phyloP scores from a whole-genome alignment of 2,329 filamentous ascomycete species.

The Tolypocladium ophioglossoides region DNA sequence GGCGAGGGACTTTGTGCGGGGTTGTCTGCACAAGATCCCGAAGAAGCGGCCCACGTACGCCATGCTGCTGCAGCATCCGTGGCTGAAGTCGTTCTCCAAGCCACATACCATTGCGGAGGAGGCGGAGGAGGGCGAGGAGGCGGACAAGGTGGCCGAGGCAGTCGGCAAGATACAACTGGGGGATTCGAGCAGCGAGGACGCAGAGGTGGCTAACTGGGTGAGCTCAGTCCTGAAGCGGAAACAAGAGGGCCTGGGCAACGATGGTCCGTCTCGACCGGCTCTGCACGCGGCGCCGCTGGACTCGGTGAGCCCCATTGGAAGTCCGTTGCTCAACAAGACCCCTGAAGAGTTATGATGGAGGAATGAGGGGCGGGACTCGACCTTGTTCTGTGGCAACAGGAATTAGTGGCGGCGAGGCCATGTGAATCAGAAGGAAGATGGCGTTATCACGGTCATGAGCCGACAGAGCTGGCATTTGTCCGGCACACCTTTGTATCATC shows the following conservation, averaged over 20 bases:
- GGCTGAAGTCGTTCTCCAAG: constrained; percentile 68
- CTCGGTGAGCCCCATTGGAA: constrained; percentile 47
- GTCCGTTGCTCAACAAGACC: constrained; percentile 16
- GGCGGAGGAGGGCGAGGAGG: constrained; percentile 50
- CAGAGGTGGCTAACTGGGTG: constrained; percentile 84
- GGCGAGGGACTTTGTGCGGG: constrained; percentile 77
- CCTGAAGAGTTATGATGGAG: background rate
- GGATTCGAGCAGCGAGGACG: constrained; percentile 44
- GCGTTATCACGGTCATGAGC: background rate
- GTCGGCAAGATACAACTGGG: constrained; percentile 32
- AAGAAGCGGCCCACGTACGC: constrained; percentile 89
- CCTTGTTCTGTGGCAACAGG: background rate
- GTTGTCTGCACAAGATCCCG: constrained; percentile 87
- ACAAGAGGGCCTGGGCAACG: constrained; percentile 39
- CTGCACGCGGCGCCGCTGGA: constrained; percentile 82
- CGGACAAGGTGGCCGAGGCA: constrained; percentile 30
- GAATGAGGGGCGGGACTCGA: background rate
- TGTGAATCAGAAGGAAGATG: background rate
- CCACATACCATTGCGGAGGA: constrained; percentile 65
- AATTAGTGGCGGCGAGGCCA: background rate
- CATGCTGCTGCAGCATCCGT: constrained; percentile 80
- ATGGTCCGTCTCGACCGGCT: constrained; percentile 57
- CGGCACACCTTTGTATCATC: background rate
- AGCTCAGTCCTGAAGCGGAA: constrained; percentile 50
- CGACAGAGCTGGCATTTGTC: constrained; percentile 3